These are phyloP conservation scores for Scedosporium apiospermum DNA, from an alignment of 2,329 filamentous ascomycete genomes.

Conservation along the genomic window DNA sequence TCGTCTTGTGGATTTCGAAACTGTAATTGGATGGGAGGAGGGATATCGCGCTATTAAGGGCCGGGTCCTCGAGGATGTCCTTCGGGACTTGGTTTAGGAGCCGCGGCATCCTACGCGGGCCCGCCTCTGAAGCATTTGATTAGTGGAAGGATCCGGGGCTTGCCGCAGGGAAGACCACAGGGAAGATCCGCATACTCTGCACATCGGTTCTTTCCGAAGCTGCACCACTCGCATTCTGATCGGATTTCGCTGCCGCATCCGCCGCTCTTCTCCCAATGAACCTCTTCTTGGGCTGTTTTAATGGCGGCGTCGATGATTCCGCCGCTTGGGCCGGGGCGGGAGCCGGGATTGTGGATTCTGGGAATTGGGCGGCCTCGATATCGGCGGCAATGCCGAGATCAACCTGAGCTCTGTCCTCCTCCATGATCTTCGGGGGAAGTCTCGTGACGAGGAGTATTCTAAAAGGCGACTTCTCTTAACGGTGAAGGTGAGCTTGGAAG, in stretches of 20 bases:
- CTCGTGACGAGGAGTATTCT: not conserved
- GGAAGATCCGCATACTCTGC: constrained; percentile 47
- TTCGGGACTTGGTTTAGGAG: constrained; percentile 86
- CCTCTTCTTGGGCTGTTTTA: constrained; percentile 76
- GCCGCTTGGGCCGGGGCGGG: not conserved
- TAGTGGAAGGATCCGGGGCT: not conserved
- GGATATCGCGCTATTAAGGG: constrained; percentile 77
- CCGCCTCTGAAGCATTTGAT: constrained; percentile 24
- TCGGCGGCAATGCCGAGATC: constrained; percentile 63
- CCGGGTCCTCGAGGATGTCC: constrained; percentile 75
- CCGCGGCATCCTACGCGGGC: constrained; percentile 61
- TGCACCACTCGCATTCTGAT: constrained; percentile 14
- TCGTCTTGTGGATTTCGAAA: constrained; percentile 97
- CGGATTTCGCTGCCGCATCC: constrained; percentile 30
- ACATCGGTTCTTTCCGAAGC: constrained; percentile 22
- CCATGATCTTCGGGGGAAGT: constrained; percentile 42
- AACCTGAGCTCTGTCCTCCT: constrained; percentile 61
- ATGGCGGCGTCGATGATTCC: constrained; percentile 17
- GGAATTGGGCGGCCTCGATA: constrained; percentile 35
- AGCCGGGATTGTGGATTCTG: constrained; percentile 4
- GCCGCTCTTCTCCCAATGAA: constrained; percentile 81
- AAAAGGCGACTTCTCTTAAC: not conserved
- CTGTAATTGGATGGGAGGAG: constrained; percentile 93
- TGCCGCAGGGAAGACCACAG: not conserved
- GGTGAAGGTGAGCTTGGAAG: too few species aligned